phyloP scores from a whole-genome alignment of 768 basidiomycete genomes.

The Pisolithus microcarpus region DNA sequence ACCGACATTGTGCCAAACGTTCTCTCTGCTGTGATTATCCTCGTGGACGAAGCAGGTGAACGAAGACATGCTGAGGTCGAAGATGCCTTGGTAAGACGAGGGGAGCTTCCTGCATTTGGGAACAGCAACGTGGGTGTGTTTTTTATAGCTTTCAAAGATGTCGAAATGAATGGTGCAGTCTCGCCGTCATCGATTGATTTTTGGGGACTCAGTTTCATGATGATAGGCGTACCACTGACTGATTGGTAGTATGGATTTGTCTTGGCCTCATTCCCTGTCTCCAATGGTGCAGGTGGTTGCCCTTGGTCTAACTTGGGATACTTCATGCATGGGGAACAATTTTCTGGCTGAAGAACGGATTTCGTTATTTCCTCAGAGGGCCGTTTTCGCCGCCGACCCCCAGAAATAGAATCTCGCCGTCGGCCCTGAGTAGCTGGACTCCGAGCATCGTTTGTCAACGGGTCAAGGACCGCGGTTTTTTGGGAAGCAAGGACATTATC shows the following conservation, averaged over 20 bases:
- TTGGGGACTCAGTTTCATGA: not conserved
- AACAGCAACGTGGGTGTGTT: slow-evolving; percentile 8
- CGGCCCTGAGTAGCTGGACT: not conserved
- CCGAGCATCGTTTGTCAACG: not conserved
- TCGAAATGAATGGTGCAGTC: too few relatives aligned
- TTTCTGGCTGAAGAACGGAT: not conserved
- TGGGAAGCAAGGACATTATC: slow-evolving; percentile 8
- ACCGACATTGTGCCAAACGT: not conserved
- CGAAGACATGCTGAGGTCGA: not conserved
- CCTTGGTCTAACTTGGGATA: slow-evolving; percentile 12
- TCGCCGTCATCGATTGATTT: too few relatives aligned
- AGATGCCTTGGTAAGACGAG: not conserved
- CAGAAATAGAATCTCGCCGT: not conserved
- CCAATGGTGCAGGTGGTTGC: not conserved
- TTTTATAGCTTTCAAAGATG: not conserved
- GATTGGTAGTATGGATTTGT: not conserved
- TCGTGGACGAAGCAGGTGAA: not conserved
- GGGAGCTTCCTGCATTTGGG: not conserved
- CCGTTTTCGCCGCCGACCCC: not conserved
- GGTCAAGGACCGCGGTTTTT: not conserved
- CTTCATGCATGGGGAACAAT: slow-evolving; percentile 10
- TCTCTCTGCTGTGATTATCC: not conserved
- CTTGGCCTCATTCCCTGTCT: not conserved
- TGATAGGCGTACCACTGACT: not conserved
- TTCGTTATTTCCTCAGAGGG: not conserved